These are phyloP conservation scores for Cryptococcus sp. DNA, from an alignment of 1,284 basidiomycete genomes.

Conservation along the genomic window DNA sequence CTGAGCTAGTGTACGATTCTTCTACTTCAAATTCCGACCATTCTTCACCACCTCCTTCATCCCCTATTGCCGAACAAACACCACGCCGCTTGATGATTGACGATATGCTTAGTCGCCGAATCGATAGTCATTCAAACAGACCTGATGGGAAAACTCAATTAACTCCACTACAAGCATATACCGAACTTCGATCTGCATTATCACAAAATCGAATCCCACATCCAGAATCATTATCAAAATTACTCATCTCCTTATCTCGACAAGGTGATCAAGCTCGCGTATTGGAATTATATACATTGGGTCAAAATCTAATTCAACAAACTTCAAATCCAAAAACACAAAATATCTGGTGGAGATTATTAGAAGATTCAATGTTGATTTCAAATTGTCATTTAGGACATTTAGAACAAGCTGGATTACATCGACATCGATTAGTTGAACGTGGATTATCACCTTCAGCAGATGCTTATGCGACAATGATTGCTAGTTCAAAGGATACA, in stretches of 20 bases:
- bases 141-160: conserved; percentile 23
- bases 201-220: conserved; percentile 19
- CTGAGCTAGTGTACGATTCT: not conserved
- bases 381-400: conserved; percentile 75
- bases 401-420: conserved; percentile 70
- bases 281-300: conserved; percentile 63
- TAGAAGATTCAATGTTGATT: conserved; percentile 86
- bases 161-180: conserved; percentile 18
- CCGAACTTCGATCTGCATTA: conserved; percentile 17
- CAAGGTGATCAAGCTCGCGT: conserved; percentile 52
- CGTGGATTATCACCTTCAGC: conserved; percentile 74
- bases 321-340: conserved; percentile 19
- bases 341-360: conserved; percentile 61
- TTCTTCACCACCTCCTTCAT: conserved; percentile 15
- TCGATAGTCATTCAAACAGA: not conserved
- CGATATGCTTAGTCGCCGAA: conserved; percentile 5
- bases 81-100: conserved; percentile 11
- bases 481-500: conserved; percentile 80
- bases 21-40: too few species aligned
- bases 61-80: conserved; percentile 1
- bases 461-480: conserved; percentile 86
- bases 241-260: conserved; percentile 68
- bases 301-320: conserved; percentile 62
- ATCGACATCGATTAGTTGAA: conserved; percentile 72
- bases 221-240: conserved; percentile 53